These are phyloP conservation scores for Rhynchosporium secalis DNA, from an alignment of 2,329 filamentous ascomycete species.

Conservation along the genomic window DNA sequence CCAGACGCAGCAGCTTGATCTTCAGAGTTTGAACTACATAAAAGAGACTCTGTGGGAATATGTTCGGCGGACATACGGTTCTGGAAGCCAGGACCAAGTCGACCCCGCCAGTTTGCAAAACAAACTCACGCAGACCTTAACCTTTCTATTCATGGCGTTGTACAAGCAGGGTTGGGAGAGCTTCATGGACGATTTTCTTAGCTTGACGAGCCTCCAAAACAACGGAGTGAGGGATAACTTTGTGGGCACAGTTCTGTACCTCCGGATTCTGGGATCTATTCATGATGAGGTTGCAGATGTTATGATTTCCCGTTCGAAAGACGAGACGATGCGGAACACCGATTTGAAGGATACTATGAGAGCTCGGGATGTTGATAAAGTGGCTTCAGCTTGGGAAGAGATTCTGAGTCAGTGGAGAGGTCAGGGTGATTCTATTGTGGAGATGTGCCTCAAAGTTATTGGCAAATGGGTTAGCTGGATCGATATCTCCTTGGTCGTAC, in stretches of 20 bases:
- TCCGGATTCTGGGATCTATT: conserved; percentile 83
- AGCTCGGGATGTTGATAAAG: conserved; percentile 82
- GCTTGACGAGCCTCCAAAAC: conserved; percentile 65
- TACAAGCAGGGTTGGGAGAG: conserved; percentile 85
- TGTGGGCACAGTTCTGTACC: conserved; percentile 78
- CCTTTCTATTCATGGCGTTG: conserved; percentile 84
- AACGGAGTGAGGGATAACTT: conserved; percentile 66
- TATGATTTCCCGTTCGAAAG: conserved; percentile 73
- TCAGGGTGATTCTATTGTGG: conserved; percentile 70
- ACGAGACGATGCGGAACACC: conserved; percentile 81
- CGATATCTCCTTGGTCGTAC: conserved; percentile 91
- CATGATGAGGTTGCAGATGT: conserved; percentile 98
- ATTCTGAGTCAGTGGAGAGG: conserved; percentile 72
- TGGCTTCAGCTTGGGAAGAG: conserved; percentile 88
- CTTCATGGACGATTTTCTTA: conserved; percentile 88
- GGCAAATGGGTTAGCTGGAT: conserved; percentile 99
- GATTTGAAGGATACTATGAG: conserved; percentile 90
- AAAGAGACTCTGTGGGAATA: conserved; percentile 83
- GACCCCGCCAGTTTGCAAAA: conserved; percentile 85
- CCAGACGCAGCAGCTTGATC: conserved; percentile 74
- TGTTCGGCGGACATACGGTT: conserved; percentile 71
- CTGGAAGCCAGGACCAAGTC: conserved; percentile 51
- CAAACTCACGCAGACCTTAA: conserved; percentile 94
- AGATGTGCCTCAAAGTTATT: conserved; percentile 87
- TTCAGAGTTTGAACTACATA: conserved; percentile 69